phyloP scores from a whole-genome alignment of 768 basidiomycete genomes.

The Roridomyces roridus region DNA sequence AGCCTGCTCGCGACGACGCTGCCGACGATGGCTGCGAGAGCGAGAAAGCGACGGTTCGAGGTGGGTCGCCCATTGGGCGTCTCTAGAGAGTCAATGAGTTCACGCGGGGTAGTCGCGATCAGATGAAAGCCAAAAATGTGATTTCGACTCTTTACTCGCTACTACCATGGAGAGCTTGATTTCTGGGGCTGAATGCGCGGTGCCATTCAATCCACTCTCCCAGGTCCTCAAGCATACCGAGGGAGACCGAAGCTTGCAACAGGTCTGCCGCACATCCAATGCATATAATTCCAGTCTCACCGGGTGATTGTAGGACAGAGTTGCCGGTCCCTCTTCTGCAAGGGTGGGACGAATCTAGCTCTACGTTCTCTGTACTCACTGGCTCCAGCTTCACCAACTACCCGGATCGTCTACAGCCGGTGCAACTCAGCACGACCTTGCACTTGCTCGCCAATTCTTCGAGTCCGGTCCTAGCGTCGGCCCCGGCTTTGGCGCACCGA shows the following conservation, averaged over 20 bases:
- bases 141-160: neutral
- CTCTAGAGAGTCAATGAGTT: no score
- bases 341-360: conserved; percentile 48
- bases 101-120: no score
- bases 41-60: neutral
- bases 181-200: conserved; percentile 90
- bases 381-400: conserved; percentile 72
- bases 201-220: conserved; percentile 83
- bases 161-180: conserved; percentile 66
- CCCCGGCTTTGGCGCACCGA: conserved; percentile 27
- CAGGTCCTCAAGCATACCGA: conserved; percentile 92
- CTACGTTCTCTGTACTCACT: conserved; percentile 4
- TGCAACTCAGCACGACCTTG: conserved; percentile 69
- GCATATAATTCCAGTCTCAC: neutral
- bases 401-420: conserved; percentile 59
- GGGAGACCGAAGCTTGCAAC: conserved; percentile 86
- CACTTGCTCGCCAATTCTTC: conserved; percentile 84
- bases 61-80: no score
- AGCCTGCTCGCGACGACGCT: conserved; percentile 17
- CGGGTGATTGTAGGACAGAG: conserved; percentile 65
- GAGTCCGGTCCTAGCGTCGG: conserved; percentile 45
- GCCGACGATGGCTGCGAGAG: conserved; percentile 20
- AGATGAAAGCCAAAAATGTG: no score
- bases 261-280: conserved; percentile 52
- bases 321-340: conserved; percentile 75